Base-by-base conservation (phyloP, 805 yeast genomes). In the Barnettozyma populi region DNA sequence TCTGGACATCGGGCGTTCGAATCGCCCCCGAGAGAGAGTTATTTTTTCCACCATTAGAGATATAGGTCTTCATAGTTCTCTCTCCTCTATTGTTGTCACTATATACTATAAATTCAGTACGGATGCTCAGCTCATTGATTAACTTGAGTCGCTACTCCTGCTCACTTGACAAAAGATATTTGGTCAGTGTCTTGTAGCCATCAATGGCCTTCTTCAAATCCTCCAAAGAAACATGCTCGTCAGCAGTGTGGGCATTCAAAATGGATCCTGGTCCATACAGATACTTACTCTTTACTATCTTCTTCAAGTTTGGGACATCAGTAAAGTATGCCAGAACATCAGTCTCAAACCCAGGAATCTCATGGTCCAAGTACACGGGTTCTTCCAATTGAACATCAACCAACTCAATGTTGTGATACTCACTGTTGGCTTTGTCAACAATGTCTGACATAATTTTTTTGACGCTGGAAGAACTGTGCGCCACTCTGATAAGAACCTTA, bases 191-290 rank as follows among this genome's bases (percentile, higher is more conserved):
- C 44, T 75, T 74, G 67, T 77, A 79, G 10, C 81, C 86, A 1
- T 61, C 73, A 18, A 82, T 76, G 8, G 84, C 79, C 19, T 66
- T 63, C 9, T 64, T 48, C 47, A 82, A 64, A 53, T 79, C 82
- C 4, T 57, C 57, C 36, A 74, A 65, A 3, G 72, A 69, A 16
- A 82, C 75, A 49, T 63, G 74, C 63, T 82, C 87, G 46, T 76
- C 61, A 47, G 72, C 80, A 7, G 79, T 72, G 55, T 82, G 86
- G 0, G 86, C 86, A 35, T 76, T 80, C 31, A 66, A 69, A 43
- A 82, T 80, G 2, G 80, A 65, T 2, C 89, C 89, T 3, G 88
- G 86, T 0, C 88, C 89, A 54, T 80, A 82, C 8, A 82, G 63
- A 55, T 78, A 82, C 55, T 78, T 67, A 7, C 46, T 37, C 7